Evolutionary conservation across 257 asterid genomes (phyloP).

Genomic region (Ophiorrhiza pumila): DNA sequence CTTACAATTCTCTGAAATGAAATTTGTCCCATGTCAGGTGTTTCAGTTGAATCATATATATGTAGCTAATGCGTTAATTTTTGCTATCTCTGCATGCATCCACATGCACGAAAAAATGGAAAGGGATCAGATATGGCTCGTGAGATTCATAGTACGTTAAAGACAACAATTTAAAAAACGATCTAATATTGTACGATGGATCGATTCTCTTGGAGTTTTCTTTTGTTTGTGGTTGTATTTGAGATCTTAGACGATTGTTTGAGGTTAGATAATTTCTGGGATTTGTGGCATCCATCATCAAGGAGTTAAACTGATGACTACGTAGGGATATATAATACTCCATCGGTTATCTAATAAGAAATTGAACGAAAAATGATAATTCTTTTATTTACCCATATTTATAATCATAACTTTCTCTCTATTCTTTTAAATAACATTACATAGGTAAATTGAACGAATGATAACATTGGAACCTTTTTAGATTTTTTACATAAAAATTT

Average conservation of each 20-base stretch:
- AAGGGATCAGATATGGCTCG: background rate
- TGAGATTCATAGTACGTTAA: background rate
- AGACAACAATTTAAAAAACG: background rate
- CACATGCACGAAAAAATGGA: conserved; percentile 6
- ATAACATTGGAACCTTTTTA: too few relatives aligned
- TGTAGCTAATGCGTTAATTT: conserved; percentile 9
- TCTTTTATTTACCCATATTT: too few relatives aligned
- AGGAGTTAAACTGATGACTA: too few relatives aligned
- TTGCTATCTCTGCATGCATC: conserved; percentile 2
- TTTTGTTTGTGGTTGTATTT: background rate
- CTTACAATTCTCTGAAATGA: background rate
- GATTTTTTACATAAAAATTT: too few relatives aligned
- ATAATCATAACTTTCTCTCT: too few relatives aligned
- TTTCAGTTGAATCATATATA: conserved; percentile 18
- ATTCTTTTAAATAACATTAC: too few relatives aligned
- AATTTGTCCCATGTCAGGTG: conserved; percentile 4
- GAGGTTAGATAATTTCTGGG: background rate
- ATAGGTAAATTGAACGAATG: too few relatives aligned
- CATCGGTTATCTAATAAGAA: too few relatives aligned
- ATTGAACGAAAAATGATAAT: too few relatives aligned
- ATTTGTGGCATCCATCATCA: conserved; percentile 4
- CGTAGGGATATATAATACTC: too few relatives aligned
- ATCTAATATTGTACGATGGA: background rate
- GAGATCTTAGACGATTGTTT: background rate
- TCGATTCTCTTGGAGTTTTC: background rate